Evolutionary conservation across 192 early-diverging fungal genomes (phyloP).

Genomic region (Powellomyces hirtus): DNA sequence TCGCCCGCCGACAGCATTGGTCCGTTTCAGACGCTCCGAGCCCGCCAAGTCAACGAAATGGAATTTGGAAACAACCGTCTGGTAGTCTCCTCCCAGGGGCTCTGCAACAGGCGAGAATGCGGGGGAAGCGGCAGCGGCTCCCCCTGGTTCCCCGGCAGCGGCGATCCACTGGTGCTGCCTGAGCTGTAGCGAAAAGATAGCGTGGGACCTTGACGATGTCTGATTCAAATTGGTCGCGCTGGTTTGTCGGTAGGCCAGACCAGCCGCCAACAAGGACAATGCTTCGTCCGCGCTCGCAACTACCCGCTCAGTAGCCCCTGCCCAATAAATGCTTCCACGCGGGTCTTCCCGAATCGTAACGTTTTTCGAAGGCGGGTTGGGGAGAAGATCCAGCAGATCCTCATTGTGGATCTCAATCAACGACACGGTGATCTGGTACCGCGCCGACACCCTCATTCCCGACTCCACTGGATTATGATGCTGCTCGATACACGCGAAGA

Average conservation of each 20-base stretch:
- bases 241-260: conserved; percentile 60
- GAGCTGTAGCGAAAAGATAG: conserved; percentile 69
- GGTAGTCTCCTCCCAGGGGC: too few relatives aligned
- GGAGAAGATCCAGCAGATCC: conserved; percentile 90
- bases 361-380: conserved; percentile 43
- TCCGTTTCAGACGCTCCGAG: conserved; percentile 90
- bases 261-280: conserved; percentile 35
- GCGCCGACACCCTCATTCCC: conserved; percentile 16
- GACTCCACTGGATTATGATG: conserved; percentile 23
- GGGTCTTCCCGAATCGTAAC: conserved; percentile 79
- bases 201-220: conserved; percentile 90
- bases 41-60: conserved; percentile 99
- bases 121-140: too few relatives aligned
- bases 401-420: conserved; percentile 99
- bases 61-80: conserved; percentile 76
- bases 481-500: conserved; percentile 26
- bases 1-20: conserved; percentile 86
- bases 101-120: too few relatives aligned
- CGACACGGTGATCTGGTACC: too few relatives aligned
- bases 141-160: too few relatives aligned
- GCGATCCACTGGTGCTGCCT: too few relatives aligned
- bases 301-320: conserved; percentile 72
- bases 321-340: conserved; percentile 87
- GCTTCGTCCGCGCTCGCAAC: conserved; percentile 70
- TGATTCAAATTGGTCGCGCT: conserved; percentile 98